A percentile compares a stretch with the other conserved stretches of the same genome.
Conservation (phyloP, 225 moss, liverwort and hornwort genomes). For the Marchantia paleacea region DNA sequence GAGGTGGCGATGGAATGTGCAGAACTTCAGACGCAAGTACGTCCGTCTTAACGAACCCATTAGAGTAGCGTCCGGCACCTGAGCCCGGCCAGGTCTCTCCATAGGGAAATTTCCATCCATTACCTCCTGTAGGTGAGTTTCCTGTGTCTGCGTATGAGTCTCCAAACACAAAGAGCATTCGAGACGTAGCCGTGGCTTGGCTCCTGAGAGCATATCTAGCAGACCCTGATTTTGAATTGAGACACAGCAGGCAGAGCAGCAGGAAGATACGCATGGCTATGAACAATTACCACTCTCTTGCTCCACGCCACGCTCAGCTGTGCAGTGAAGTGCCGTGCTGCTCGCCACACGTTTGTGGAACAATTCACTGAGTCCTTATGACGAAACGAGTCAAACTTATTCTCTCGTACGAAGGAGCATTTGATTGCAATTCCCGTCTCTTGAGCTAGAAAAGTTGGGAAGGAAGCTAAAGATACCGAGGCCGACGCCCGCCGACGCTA, state of each 20-base stretch:
- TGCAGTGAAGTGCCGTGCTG: too few species aligned
- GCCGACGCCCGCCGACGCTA: too few species aligned
- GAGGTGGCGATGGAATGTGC: constrained; percentile 26
- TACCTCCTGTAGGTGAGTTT: constrained; percentile 35
- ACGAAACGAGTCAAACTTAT: too few species aligned
- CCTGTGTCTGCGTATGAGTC: constrained; percentile 56
- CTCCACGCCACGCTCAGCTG: too few species aligned
- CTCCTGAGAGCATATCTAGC: background rate
- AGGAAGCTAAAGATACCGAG: too few species aligned
- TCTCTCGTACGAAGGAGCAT: too few species aligned
- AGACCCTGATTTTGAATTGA: background rate
- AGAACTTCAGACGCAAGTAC: constrained; percentile 28
- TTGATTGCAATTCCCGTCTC: too few species aligned
- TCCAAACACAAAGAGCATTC: constrained; percentile 46
- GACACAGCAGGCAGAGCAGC: background rate
- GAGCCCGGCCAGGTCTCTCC: constrained; percentile 38
- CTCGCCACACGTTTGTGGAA: too few species aligned
- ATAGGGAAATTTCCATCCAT: constrained; percentile 37
- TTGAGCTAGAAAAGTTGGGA: too few species aligned
- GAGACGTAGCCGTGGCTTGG: background rate
- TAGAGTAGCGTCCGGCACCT: constrained; percentile 42
- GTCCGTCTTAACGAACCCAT: constrained; percentile 49
- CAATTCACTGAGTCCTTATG: too few species aligned
- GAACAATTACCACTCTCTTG: background rate
- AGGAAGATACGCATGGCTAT: background rate